Evolutionary conservation across 1,139 yeast species (phyloP), one percentile per base, ranked within the genome.

Genomic region (Diutina siamensis): DNA sequence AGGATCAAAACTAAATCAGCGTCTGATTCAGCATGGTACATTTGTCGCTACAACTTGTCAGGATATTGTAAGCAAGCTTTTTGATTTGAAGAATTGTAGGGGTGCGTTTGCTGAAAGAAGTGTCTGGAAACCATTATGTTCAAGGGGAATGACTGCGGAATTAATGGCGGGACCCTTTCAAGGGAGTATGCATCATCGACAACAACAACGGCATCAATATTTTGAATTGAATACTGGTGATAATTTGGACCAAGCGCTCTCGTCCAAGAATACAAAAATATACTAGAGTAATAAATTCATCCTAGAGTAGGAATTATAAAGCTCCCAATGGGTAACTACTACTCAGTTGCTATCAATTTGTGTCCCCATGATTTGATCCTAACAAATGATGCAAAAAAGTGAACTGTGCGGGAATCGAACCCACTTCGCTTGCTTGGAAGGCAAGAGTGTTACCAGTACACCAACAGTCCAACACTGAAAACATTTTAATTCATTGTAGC

Each of bases 21-120:
- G 78, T 17, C 73, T 83, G 47, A 84, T 85, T 35, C 95, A 88
- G 60, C 84, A 87, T 57, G 97, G 97, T 12, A 95, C 96, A 18
- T 87, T 86, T 60, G 94, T 83, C 15, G 92, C 85, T 49, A 76
- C 80, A 9, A 65, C 81, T 18, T 67, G 69, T 48, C 79, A 74
- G 45, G 75, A 76, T 17, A 80, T 86, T 50, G 72, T 74, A 7
- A 31, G 15, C 4, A 31, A 31, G 12, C 15, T 31, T 13, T 31
- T 12, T 31, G 34, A 31, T 4, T 31, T 31, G 5, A 13, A 31
- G 15, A 7, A n/a, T 5, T 4, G 15, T 31, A 7, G 13, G 15
- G 34, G 34, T 4, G 34, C 15, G 34, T 31, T 31, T 31, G 13
- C 15, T n/a, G 15, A 13, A 31, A n/a, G 15, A 31, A 9, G 12